Evolutionary conservation across 2,329 filamentous ascomycete species (phyloP).

Genomic region (Paecilomyces variotii): DNA sequence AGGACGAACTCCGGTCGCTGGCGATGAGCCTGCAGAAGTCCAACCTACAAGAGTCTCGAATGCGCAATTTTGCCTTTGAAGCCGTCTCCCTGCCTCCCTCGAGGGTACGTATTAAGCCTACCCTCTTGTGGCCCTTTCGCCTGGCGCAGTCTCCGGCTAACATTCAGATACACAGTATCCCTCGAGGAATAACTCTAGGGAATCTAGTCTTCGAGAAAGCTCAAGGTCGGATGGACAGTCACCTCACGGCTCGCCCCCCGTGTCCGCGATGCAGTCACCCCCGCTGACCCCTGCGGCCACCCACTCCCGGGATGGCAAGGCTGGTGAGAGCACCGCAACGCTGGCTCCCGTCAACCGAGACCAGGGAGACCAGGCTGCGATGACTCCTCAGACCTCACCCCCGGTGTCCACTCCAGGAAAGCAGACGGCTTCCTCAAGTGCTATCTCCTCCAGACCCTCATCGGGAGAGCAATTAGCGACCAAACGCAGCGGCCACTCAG

Average conservation of each 20-base stretch:
- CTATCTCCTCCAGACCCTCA: conserved; percentile 32
- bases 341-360: conserved; percentile 26
- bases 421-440: conserved; percentile 22
- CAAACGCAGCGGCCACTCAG: conserved; percentile 37
- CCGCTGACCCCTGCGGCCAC: conserved; percentile 82
- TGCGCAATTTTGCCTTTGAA: conserved; percentile 84
- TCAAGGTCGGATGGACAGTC: conserved; percentile 58
- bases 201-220: conserved; percentile 48
- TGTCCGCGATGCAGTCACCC: conserved; percentile 72
- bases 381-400: conserved; percentile 49
- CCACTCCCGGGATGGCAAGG: conserved; percentile 46
- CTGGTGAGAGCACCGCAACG: conserved; percentile 23
- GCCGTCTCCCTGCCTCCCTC: conserved; percentile 70
- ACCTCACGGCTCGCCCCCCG: conserved; percentile 58
- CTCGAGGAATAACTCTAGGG: conserved; percentile 50
- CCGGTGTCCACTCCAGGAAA: conserved; percentile 35
- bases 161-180: conserved; percentile 22
- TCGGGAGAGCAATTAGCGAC: conserved; percentile 33
- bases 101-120: conserved; percentile 26
- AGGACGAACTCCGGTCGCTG: conserved; percentile 62
- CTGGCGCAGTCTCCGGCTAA: neutral
- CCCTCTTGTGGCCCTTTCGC: neutral
- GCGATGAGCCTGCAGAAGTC: conserved; percentile 64
- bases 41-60: conserved; percentile 70
- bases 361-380: conserved; percentile 24